These are phyloP conservation scores for Fusarium redolens DNA, from an alignment of 2,329 filamentous ascomycete genomes.

Conservation along the genomic window DNA sequence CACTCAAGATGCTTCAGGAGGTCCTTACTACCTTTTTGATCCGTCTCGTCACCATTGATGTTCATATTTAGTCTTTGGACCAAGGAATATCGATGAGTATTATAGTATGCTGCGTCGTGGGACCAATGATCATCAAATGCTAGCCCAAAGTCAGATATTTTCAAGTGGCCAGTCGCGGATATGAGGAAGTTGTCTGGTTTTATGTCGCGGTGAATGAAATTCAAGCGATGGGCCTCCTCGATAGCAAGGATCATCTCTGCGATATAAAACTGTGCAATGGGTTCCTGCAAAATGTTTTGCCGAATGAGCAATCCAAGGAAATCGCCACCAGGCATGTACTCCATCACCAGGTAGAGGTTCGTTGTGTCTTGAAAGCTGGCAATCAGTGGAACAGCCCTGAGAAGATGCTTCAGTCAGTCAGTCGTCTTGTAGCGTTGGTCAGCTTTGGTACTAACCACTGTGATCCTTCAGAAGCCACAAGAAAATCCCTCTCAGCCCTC, in stretches of 20 bases:
- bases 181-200: constrained; percentile 99
- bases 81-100: constrained; percentile 82
- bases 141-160: constrained; percentile 95
- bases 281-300: constrained; percentile 84
- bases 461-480: constrained; percentile 89
- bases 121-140: constrained; percentile 97
- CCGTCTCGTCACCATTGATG: constrained; percentile 78
- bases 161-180: constrained; percentile 86
- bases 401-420: background rate
- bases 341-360: constrained; percentile 94
- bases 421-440: background rate
- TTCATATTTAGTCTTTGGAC: constrained; percentile 80
- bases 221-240: constrained; percentile 88
- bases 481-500: constrained; percentile 89
- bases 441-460: constrained; percentile 67
- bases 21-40: constrained; percentile 65
- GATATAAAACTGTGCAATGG: constrained; percentile 84
- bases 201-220: constrained; percentile 94
- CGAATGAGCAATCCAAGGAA: constrained; percentile 89
- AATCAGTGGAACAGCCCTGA: constrained; percentile 86
- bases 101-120: constrained; percentile 89
- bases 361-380: constrained; percentile 88
- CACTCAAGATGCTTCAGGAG: constrained; percentile 50
- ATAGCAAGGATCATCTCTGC: constrained; percentile 97
- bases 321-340: constrained; percentile 97